Evolutionary conservation across 352 stramenopile species (phyloP), one percentile per base, ranked within the genome.

Genomic region (Globisporangium abappressorium): DNA sequence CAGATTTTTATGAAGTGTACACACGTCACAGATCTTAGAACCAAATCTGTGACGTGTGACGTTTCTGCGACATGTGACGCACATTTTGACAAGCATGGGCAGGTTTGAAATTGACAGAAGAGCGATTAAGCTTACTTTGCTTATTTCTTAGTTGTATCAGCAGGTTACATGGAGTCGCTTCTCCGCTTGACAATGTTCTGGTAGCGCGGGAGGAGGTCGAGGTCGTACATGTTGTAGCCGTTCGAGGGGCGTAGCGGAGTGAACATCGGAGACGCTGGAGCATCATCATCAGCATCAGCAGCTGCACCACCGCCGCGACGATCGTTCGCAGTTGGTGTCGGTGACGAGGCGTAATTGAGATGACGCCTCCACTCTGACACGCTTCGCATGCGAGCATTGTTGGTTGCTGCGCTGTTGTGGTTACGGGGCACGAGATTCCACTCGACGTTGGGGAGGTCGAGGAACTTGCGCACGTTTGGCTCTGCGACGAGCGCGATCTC

Each of bases 401-500:
- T 74, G 20, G 57, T 76, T 4, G 38, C 77, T 79, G 80, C 14
- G 83, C 77, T 47, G 38, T 47, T 47, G 38, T n/a, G 0, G 38
- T 47, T 47, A 12, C 14, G 15, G 14, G 38, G 38, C 2, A 90
- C 79, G 28, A 93, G 70, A 33, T 77, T 89, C 87, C 87, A 94
- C 49, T 92, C 72, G 15, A 94, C 83, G 57, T 64, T 69, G 47
- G 82, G 87, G 5, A 94, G 77, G n/a, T 83, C 62, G 2, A 94
- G 68, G 55, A 94, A 94, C 5, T 73, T 46, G 1, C 87, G 84
- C 15, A 93, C 72, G 34, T 84, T 80, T 0, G 83, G 83, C 61
- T 94, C 84, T 2, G 84, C 84, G 7, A 79, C 78, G 57, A 93
- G 79, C 36, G 79, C 79, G 30, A 94, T 85, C 18, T 85, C 71